Conservation (phyloP, 164 flowering plant genomes). For the Akebia trifoliata region DNA sequence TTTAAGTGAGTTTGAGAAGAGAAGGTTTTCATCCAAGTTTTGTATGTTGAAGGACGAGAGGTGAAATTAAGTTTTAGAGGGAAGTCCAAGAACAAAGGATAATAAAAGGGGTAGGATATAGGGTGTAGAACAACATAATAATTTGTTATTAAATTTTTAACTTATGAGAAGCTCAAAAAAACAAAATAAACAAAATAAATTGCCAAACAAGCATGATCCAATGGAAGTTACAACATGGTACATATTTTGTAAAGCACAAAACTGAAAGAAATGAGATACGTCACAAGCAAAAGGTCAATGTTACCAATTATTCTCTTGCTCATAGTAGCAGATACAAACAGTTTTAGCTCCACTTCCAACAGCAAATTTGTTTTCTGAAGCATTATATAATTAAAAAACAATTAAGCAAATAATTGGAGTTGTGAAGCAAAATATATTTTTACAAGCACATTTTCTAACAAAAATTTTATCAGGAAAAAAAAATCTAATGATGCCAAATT, state of each 20-base stretch:
- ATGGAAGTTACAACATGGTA: neutral
- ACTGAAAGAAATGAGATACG: neutral
- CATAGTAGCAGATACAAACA: constrained; percentile 97
- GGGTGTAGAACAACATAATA: too few species aligned
- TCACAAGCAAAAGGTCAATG: constrained; percentile 2
- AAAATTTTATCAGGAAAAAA: neutral
- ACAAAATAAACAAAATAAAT: too few species aligned
- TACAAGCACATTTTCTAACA: neutral
- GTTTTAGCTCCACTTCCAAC: constrained; percentile 99
- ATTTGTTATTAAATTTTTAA: too few species aligned
- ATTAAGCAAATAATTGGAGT: neutral
- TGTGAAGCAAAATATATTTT: neutral
- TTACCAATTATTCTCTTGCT: constrained; percentile 98
- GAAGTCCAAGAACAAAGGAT: too few species aligned
- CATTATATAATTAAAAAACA: constrained; percentile 10
- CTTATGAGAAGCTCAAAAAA: too few species aligned
- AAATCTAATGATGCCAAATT: neutral
- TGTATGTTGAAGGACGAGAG: neutral
- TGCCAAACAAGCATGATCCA: too few species aligned
- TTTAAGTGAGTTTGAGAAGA: neutral
- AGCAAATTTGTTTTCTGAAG: constrained; percentile 94
- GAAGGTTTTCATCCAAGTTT: neutral
- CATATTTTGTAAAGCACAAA: neutral
- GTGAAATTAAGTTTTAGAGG: neutral
- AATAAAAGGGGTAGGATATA: too few species aligned